Evolutionary conservation across 768 basidiomycete genomes (phyloP), one percentile per base, ranked within the genome.

Genomic region (Rubroboletus pulcherrimus): DNA sequence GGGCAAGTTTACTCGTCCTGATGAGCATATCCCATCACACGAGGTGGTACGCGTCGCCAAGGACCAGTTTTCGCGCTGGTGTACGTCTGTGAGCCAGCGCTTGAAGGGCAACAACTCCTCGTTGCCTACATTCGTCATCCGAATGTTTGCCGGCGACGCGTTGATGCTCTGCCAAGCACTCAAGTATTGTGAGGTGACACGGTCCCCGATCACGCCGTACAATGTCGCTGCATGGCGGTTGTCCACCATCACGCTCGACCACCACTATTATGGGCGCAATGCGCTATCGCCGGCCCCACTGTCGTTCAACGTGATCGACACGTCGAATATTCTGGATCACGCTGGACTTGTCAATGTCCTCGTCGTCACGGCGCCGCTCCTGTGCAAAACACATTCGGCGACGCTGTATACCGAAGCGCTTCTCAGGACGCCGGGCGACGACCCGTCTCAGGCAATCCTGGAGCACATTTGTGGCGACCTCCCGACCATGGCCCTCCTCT

Each of bases 231-330:
- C 61, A 1, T 73, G 71, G 71, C 61, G 42, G 14, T 31, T 53
- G 34, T 54, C 65, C 9, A 64, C 49, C 2, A 60, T 71, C 42
- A 48, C 51, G 4, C 53, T 71, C 15, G 66, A 70, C 26, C 44
- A 52, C 19, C 43, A 44, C 8, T 49, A 26, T 6, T 73, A 71
- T 40, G 60, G 65, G 1, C 35, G 12, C 10, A 21, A 33, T 19
- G 54, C 59, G 1, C 17, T 10, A 0, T 59, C 49, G 6, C 51
- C 47, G 0, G 70, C 70, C 1, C 70, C 70, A 4, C 26, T 60
- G n/a, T 61, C 56, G 10, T 71, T 73, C 54, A 60, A 71, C 21
- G 64, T 69, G 15, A 71, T 71, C 19, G 70, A 71, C 8, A 70
- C 70, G 6, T 71, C 71, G 0, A 71, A 71, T 10, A 24, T 73